These are phyloP conservation scores for Termitomyces sp. DNA, from an alignment of 1,284 basidiomycete genomes.

Conservation along the genomic window DNA sequence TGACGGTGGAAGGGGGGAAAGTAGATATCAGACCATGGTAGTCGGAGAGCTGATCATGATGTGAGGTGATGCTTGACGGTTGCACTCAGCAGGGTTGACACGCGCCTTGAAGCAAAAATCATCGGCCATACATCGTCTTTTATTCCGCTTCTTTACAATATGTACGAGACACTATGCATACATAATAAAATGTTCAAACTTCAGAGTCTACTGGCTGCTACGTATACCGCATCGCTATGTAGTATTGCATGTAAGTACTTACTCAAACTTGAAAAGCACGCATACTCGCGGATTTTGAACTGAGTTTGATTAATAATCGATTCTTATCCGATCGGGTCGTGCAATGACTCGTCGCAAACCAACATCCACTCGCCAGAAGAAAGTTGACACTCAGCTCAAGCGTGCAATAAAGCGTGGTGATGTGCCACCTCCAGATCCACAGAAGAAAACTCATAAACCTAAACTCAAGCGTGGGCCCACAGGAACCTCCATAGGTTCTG, in stretches of 20 bases:
- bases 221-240: too few species aligned
- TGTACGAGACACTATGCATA: neutral
- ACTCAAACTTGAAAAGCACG: neutral
- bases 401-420: slow-evolving; percentile 84
- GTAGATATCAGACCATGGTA: slow-evolving; percentile 16
- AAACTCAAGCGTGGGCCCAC: slow-evolving; percentile 25
- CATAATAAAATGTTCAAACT: neutral
- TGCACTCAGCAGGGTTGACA: slow-evolving; percentile 5
- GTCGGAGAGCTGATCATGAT: slow-evolving; percentile 13
- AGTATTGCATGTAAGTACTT: too few species aligned
- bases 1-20: slow-evolving; percentile 1
- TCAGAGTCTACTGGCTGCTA: neutral
- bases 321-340: too few species aligned
- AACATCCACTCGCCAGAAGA: slow-evolving; percentile 65
- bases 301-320: too few species aligned
- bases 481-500: slow-evolving; percentile 21
- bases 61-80: slow-evolving; percentile 13
- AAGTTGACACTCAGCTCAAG: slow-evolving; percentile 64
- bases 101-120: slow-evolving; percentile 1
- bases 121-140: neutral
- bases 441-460: slow-evolving; percentile 24
- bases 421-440: slow-evolving; percentile 36
- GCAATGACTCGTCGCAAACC: slow-evolving; percentile 52
- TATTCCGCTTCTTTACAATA: neutral
- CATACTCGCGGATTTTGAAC: slow-evolving; percentile 1